A percentile compares a stretch with the other conserved stretches of the same genome.
Evolutionary conservation across 2,329 filamentous ascomycete genomes (phyloP).

Genomic region (Passalora sequoiae): DNA sequence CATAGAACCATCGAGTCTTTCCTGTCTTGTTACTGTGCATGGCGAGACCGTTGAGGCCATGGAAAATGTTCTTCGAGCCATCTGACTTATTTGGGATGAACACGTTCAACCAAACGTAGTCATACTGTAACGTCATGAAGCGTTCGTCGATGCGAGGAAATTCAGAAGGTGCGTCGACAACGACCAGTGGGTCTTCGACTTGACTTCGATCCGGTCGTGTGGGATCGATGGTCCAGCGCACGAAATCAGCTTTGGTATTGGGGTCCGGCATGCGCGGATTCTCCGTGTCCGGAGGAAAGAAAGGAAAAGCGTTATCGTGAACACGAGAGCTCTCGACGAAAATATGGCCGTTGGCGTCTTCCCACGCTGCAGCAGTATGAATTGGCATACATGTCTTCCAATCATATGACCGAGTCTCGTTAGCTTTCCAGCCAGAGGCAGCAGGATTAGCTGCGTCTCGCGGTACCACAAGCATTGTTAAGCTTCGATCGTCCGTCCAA

Average conservation of each 20-base stretch:
- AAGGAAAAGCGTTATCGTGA: slow-evolving; percentile 42
- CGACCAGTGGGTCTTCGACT: slow-evolving; percentile 29
- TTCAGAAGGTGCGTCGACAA: slow-evolving; percentile 39
- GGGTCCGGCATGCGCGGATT: slow-evolving; percentile 26
- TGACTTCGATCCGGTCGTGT: slow-evolving; percentile 22
- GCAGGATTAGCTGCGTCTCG: slow-evolving; percentile 17
- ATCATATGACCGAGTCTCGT: slow-evolving; percentile 16
- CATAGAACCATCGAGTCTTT: slow-evolving; percentile 33
- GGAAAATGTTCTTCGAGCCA: slow-evolving; percentile 31
- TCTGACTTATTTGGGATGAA: slow-evolving; percentile 36
- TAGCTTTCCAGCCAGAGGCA: slow-evolving; percentile 15
- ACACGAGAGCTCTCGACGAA: slow-evolving; percentile 37
- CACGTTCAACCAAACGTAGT: slow-evolving; percentile 39
- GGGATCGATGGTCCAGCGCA: slow-evolving; percentile 42
- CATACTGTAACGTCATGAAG: slow-evolving; percentile 37
- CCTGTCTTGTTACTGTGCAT: slow-evolving; percentile 22
- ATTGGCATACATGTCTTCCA: slow-evolving; percentile 36
- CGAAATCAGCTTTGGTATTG: slow-evolving; percentile 40
- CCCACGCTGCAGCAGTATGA: slow-evolving; percentile 42
- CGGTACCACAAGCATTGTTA: slow-evolving; percentile 27
- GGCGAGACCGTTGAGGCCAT: slow-evolving; percentile 20
- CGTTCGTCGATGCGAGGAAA: slow-evolving; percentile 46
- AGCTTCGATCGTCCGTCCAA: slow-evolving; percentile 29
- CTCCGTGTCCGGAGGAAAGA: slow-evolving; percentile 42
- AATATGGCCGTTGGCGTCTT: slow-evolving; percentile 37